Evolutionary conservation across 495 filamentous ascomycete genomes (phyloP), one percentile per base, ranked within the genome.

Genomic region (Penicillium angulare): DNA sequence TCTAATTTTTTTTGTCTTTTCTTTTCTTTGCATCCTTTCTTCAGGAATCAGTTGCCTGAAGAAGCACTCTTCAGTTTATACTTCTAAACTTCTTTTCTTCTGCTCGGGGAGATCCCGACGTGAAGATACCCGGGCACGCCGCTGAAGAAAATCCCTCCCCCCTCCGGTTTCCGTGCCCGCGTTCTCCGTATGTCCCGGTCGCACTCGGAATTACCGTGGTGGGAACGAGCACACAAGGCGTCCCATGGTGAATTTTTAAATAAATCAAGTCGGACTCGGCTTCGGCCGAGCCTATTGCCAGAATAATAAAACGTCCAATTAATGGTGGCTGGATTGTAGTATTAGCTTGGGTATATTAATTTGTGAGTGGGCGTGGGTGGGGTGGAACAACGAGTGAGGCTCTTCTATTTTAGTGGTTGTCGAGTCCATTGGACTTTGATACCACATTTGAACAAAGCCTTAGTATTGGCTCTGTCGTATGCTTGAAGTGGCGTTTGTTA

Each of bases 111-210:
- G 32, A 48, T 48, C 33, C 45, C 45, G 32, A 15, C 32, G 2
- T 31, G 10, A 18, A 32, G 18, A 17, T 33, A 23, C 22, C 43
- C 29, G 43, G 29, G 21, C 29, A 47, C n/a, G 26, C 45, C 21
- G 45, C 33, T 48, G 45, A 34, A 48, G 45, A 48, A 48, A 48
- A 48, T 48, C 45, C 45, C 43, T n/a, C n/a, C n/a, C n/a, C n/a
- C n/a, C n/a, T n/a, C n/a, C n/a, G n/a, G 27, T 26, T 17, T 34
- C 27, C 29, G 43, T 35, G n/a, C 15, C 38, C 27, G 27, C 16
- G 27, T 45, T 33, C 43, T 45, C 26, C 18, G 29, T 17, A 23
- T 17, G 4, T 29, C 12, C 24, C 24, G 39, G 39, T 6, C n/a
- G 13, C 7, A 26, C 10, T 42, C 21, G 39, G 39, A 16, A 2